phyloP scores from a whole-genome alignment of 805 yeast genomes.

The Maudiozyma saulgeensis region DNA sequence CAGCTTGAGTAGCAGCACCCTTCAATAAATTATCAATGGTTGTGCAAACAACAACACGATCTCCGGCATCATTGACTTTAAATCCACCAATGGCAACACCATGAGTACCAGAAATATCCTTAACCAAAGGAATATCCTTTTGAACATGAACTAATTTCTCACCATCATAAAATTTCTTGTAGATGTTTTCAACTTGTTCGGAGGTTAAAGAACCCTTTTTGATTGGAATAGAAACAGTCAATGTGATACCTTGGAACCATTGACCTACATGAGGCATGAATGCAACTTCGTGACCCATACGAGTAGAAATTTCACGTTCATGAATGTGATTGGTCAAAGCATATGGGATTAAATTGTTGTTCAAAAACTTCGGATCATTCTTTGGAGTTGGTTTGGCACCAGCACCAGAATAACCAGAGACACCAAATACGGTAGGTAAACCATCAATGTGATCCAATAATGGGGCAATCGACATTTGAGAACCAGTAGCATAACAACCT shows the following conservation, averaged over 20 bases:
- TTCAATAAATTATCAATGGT: conserved; percentile 92
- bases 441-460: conserved; percentile 59
- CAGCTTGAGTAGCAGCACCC: conserved; percentile 98
- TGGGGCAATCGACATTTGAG: conserved; percentile 88
- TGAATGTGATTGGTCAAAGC: conserved; percentile 94
- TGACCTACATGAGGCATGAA: conserved; percentile 97
- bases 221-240: conserved; percentile 85
- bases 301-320: conserved; percentile 82
- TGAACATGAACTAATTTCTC: conserved; percentile 78
- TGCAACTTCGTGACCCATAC: conserved; percentile 69
- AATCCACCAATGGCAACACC: conserved; percentile 95
- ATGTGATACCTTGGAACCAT: conserved; percentile 98
- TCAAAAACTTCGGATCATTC: conserved; percentile 68
- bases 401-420: conserved; percentile 97
- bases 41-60: conserved; percentile 89
- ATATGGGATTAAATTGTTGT: conserved; percentile 86
- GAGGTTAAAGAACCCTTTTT: conserved; percentile 56
- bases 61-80: conserved; percentile 78
- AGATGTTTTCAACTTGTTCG: conserved; percentile 64
- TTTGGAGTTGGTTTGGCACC: conserved; percentile 98
- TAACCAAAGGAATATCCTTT: conserved; percentile 90
- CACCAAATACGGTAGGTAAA: conserved; percentile 82
- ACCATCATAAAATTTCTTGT: conserved; percentile 78
- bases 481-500: conserved; percentile 98
- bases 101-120: conserved; percentile 85